Evolutionary conservation across 2,329 filamentous ascomycete species (phyloP), one percentile per base, ranked within the genome.

Genomic region (Chrysosporium queenslandicum): DNA sequence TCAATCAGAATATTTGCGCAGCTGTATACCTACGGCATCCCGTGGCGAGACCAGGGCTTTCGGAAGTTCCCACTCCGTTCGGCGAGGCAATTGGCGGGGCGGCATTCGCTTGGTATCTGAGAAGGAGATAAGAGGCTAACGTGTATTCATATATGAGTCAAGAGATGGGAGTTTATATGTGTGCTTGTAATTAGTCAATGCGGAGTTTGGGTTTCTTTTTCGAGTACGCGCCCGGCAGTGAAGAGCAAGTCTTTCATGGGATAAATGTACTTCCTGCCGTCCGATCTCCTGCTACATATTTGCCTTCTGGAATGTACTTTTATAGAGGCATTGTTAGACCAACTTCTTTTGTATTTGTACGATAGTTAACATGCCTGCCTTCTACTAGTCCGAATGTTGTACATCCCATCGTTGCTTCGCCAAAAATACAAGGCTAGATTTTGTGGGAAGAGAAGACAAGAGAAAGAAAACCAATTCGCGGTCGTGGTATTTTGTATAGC

Each of bases 11-110:
- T 64, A 86, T 97, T 62, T 98, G 92, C 71, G 85, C 90, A 1
- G 92, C 92, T 9, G 89, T 98, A 37, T 98, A 98, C 68, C 73
- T 98, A 56, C 80, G 92, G 53, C 91, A 98, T 73, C 92, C 92
- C 0, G 91, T 97, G 40, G 92, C 88, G 23, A 78, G 90, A 55
- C 84, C 84, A 2, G 89, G 90, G 9, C 63, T 80, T 58, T 83
- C 86, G 3, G 92, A 91, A 69, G 85, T 91, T 55, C 91, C 91
- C 1, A 88, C 87, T 21, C 91, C 91, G 16, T 96, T 89, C 69
- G 70, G 74, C 47, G 74, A 79, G 53, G 73, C 80, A 58, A 78
- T 83, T n/a, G 83, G 79, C 65, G 87, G 89, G 68, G 72, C 94
- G 65, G 88, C 89, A 0, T 94, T 90, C 69, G 90, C 87, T 69